Base-by-base conservation (phyloP, 1,139 yeast species). In the Yamadazyma taylorii region DNA sequence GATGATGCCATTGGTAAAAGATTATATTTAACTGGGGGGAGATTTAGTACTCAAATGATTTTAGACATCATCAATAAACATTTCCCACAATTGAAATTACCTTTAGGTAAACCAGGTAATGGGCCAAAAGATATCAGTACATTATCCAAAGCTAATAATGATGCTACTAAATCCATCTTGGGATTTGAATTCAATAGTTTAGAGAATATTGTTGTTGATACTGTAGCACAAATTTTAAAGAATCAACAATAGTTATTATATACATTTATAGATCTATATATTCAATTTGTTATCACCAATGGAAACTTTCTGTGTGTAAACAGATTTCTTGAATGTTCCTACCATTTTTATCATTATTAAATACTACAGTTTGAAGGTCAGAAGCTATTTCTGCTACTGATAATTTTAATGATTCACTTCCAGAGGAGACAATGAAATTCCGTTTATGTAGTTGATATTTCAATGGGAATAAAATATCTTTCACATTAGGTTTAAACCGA, bases 291-390 rank as follows among this genome's bases (percentile, higher is more conserved):
- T 5, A 9, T 47, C 47, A 78, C 83, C 82, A 79, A 0, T 80
- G 80, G 53, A 77, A 80, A 22, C 72, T 56, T 48, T 80, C 85
- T 0, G 81, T 75, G 46, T 80, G 85, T 33, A 80, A 56, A 46
- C 64, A 78, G 9, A 80, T 63, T 51, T 80, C 85, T 31, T 69
- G 71, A 3, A 69, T 62, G 10, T 63, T 52, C 3, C 51, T 43
- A 8, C 39, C 46, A 31, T 47, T 39, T n/a, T 50, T 29, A 39
- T 61, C 69, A 32, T 53, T 54, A 42, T 63, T 65, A 43, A 69
- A 59, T 3, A 69, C 50, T 34, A 55, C 40, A 2, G 58, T 41
- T 43, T 69, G 75, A 27, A 66, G 49, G 5, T 48, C 42, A 1
- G 85, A 72, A 4, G 69, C 74, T 0, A 65, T 62, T 29, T 58